Percentiles rank a stretch among this genome's conserved stretches.
phyloP scores from a whole-genome alignment of 1,139 yeast species.

The Hansenula lynferdii region DNA sequence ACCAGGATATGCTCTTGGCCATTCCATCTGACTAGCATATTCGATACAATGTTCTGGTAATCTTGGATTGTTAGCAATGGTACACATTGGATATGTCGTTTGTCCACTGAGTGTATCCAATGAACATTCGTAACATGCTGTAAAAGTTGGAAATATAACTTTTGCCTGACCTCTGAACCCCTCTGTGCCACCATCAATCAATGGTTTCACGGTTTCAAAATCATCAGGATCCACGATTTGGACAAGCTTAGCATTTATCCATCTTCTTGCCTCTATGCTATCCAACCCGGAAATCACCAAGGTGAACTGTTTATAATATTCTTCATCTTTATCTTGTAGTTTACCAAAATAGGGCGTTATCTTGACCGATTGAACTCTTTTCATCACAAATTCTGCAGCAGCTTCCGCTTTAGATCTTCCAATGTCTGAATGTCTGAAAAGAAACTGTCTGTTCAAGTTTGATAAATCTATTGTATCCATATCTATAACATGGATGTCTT shows the following conservation, averaged over 20 bases:
- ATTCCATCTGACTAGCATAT: slow-evolving; percentile 78
- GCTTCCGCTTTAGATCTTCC: slow-evolving; percentile 78
- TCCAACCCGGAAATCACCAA: slow-evolving; percentile 87
- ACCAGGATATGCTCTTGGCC: slow-evolving; percentile 53
- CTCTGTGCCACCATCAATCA: slow-evolving; percentile 95
- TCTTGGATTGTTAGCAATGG: slow-evolving; percentile 91
- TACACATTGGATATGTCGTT: slow-evolving; percentile 83
- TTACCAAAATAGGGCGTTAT: slow-evolving; percentile 59
- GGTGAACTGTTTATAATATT: slow-evolving; percentile 67
- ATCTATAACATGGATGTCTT: slow-evolving; percentile 76
- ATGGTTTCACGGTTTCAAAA: slow-evolving; percentile 60
- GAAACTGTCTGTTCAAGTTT: slow-evolving; percentile 84
- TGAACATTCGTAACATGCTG: slow-evolving; percentile 93
- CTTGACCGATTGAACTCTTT: slow-evolving; percentile 40
- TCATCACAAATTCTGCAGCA: slow-evolving; percentile 61
- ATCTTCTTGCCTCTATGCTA: slow-evolving; percentile 84
- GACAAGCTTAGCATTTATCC: slow-evolving; percentile 79
- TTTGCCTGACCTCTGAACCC: slow-evolving; percentile 93
- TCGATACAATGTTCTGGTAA: slow-evolving; percentile 93
- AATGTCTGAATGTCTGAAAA: slow-evolving; percentile 68
- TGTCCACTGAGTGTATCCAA: slow-evolving; percentile 69
- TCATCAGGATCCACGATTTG: slow-evolving; percentile 50
- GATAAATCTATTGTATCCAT: slow-evolving; percentile 94
- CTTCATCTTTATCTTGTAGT: slow-evolving; percentile 66
- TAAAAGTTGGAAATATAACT: slow-evolving; percentile 76